Conservation (phyloP, 495 filamentous ascomycete species). For the Daldinia bambusicola region DNA sequence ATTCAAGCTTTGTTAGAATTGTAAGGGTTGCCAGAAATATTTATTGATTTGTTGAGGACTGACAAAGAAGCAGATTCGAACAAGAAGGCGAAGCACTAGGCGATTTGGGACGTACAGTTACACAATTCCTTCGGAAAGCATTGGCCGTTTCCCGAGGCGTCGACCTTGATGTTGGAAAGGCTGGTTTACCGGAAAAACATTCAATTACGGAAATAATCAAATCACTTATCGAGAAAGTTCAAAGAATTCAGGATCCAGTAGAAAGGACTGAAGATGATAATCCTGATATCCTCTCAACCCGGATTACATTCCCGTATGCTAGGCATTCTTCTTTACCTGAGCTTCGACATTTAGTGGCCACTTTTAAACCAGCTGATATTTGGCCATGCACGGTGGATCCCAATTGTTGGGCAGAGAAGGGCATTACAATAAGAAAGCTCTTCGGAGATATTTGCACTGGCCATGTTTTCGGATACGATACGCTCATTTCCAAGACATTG, state of each 20-base stretch:
- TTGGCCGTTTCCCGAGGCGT: constrained; percentile 47
- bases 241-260: constrained; percentile 32
- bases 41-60: background rate
- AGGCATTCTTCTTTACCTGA: constrained; percentile 89
- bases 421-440: constrained; percentile 69
- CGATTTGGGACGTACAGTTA: constrained; percentile 42
- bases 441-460: constrained; percentile 78
- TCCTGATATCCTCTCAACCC: constrained; percentile 48
- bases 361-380: constrained; percentile 79
- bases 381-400: constrained; percentile 84
- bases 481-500: constrained; percentile 59
- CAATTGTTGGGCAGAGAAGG: constrained; percentile 65
- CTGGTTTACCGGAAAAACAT: constrained; percentile 41
- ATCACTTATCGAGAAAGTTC: constrained; percentile 47
- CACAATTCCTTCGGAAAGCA: constrained; percentile 41
- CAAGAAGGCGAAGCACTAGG: constrained; percentile 34
- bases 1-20: constrained; percentile 60
- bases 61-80: constrained; percentile 29
- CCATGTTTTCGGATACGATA: constrained; percentile 71
- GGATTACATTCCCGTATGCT: constrained; percentile 81
- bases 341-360: constrained; percentile 73
- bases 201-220: constrained; percentile 41
- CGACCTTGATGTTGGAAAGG: constrained; percentile 47
- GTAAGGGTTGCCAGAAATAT: constrained; percentile 45
- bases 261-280: constrained; percentile 1